A percentile compares a stretch with the other conserved stretches of the same genome.
Conservation (phyloP, 352 stramenopile genomes). For the Phytopythium cucurbitacearum region DNA sequence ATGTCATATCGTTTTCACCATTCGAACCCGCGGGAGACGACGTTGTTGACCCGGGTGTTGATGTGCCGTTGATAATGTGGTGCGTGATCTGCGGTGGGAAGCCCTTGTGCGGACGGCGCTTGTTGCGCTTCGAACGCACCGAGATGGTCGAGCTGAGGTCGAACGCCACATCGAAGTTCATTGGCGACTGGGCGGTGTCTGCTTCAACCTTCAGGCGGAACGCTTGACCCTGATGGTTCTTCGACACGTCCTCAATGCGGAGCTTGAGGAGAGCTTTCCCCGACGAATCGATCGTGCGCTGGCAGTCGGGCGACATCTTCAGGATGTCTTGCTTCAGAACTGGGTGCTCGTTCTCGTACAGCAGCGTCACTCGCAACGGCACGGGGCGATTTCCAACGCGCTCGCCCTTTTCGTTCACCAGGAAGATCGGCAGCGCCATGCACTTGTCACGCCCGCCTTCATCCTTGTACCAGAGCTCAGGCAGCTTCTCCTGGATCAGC, state of each 20-base stretch:
- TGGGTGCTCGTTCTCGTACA: slow-evolving; percentile 86
- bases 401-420: slow-evolving; percentile 80
- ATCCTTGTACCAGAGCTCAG: slow-evolving; percentile 87
- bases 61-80: slow-evolving; percentile 66
- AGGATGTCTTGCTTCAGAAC: slow-evolving; percentile 95
- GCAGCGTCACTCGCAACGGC: slow-evolving; percentile 71
- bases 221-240: slow-evolving; percentile 95
- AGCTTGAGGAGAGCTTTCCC: slow-evolving; percentile 86
- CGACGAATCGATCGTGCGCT: slow-evolving; percentile 80
- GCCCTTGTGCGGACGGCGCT: slow-evolving; percentile 66
- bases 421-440: slow-evolving; percentile 74
- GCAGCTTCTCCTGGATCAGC: slow-evolving; percentile 78
- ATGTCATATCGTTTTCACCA: slow-evolving; percentile 55
- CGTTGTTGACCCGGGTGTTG: slow-evolving; percentile 58
- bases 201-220: slow-evolving; percentile 91
- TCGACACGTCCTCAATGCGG: slow-evolving; percentile 95
- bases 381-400: slow-evolving; percentile 71
- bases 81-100: slow-evolving; percentile 50
- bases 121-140: slow-evolving; percentile 94
- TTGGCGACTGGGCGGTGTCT: slow-evolving; percentile 83
- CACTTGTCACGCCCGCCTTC: slow-evolving; percentile 83
- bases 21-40: slow-evolving; percentile 64
- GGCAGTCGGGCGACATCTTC: slow-evolving; percentile 84
- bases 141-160: slow-evolving; percentile 90
- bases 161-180: slow-evolving; percentile 88